phyloP scores from a whole-genome alignment of 768 basidiomycete genomes.

The Leccinum arenicola region DNA sequence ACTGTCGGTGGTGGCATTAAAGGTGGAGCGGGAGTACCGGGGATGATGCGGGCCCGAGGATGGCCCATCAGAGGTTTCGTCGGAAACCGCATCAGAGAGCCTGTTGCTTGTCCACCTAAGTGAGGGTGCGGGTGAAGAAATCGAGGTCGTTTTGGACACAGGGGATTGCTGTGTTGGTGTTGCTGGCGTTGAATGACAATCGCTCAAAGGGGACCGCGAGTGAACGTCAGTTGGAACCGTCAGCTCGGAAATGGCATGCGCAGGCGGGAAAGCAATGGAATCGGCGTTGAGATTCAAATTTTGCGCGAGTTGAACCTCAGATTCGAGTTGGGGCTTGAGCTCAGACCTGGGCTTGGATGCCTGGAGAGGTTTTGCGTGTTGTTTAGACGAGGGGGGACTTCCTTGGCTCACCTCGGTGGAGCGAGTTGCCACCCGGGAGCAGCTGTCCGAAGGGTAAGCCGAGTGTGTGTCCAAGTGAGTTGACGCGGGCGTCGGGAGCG shows the following conservation, averaged over 20 bases:
- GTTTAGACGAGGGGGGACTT: too few species aligned
- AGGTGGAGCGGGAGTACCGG: neutral
- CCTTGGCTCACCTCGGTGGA: constrained; percentile 22
- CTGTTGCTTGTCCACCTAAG: neutral
- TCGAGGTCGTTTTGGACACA: neutral
- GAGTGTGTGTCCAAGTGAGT: neutral
- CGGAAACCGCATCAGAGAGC: constrained; percentile 23
- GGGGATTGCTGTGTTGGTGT: too few species aligned
- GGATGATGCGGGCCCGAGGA: neutral
- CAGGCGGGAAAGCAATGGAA: constrained; percentile 20
- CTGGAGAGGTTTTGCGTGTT: too few species aligned
- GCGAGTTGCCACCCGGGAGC: constrained; percentile 47
- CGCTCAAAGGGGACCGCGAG: too few species aligned
- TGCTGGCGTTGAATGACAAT: too few species aligned
- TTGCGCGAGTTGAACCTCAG: neutral
- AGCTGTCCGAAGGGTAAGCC: constrained; percentile 46
- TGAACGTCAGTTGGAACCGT: constrained; percentile 23
- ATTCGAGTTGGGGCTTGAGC: too few species aligned
- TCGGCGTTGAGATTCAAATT: constrained; percentile 3
- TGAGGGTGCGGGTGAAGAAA: neutral
- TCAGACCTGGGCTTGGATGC: neutral
- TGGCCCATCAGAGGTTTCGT: constrained; percentile 16
- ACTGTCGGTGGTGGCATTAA: neutral
- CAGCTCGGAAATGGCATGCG: constrained; percentile 29
- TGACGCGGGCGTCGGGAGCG: constrained; percentile 4